Conservation (phyloP, 2,329 filamentous ascomycete species). For the Gnomoniopsis smithogilvyi region DNA sequence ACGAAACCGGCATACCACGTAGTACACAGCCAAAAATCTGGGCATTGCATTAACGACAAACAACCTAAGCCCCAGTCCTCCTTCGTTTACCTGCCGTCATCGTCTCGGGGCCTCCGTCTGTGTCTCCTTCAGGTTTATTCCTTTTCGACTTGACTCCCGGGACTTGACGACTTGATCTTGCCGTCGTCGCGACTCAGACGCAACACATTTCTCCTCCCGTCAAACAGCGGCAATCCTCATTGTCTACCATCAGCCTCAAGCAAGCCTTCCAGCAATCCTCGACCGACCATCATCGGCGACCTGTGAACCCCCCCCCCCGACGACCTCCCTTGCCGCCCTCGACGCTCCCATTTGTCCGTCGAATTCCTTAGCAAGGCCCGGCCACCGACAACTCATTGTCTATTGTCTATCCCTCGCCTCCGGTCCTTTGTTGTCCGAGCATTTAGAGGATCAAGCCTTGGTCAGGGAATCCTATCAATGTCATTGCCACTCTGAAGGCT, state of each 20-base stretch:
- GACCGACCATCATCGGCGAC: background rate
- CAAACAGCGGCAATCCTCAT: no score
- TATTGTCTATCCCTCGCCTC: constrained; percentile 9
- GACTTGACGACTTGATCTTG: background rate
- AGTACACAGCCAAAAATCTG: background rate
- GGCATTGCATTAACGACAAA: background rate
- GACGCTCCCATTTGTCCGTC: background rate
- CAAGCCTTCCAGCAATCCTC: background rate
- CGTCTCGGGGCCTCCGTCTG: background rate
- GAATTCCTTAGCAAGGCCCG: background rate
- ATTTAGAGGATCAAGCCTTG: background rate
- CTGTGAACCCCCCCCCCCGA: background rate
- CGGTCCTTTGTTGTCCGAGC: background rate
- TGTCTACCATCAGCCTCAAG: no score
- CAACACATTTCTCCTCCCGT: no score
- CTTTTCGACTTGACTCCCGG: background rate
- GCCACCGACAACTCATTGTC: background rate
- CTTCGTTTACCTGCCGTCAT: background rate
- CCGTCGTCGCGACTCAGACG: no score
- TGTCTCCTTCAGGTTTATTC: background rate
- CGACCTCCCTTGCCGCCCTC: constrained; percentile 7
- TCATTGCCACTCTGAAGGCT: constrained; percentile 12
- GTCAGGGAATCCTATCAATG: constrained; percentile 12
- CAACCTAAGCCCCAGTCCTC: background rate
- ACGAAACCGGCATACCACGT: background rate